Evolutionary conservation across 164 flowering plant genomes (phyloP).

Genomic region (Liriodendron chinense): DNA sequence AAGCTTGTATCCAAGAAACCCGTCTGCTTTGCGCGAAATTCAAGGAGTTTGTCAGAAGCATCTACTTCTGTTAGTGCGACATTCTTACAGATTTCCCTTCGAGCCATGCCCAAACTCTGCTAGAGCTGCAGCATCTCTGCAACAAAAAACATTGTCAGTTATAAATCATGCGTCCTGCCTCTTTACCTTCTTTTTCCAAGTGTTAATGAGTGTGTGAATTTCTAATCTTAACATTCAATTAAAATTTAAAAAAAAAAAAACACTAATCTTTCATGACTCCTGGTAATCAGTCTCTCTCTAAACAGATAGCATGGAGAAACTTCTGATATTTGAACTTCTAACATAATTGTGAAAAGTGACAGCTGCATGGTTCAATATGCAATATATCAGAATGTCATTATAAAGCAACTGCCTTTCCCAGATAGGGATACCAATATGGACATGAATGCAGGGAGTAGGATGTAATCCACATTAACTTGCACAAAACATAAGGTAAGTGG

Average conservation of each 20-base stretch:
- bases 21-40: slow-evolving; percentile 73
- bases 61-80: slow-evolving; percentile 73
- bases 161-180: background rate
- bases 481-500: too few species aligned
- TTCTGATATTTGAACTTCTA: background rate
- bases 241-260: too few species aligned
- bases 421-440: too few species aligned
- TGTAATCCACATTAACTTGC: too few species aligned
- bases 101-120: slow-evolving; percentile 91
- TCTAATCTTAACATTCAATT: background rate
- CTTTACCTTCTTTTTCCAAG: background rate
- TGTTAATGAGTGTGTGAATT: background rate
- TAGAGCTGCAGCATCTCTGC: slow-evolving; percentile 94
- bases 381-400: too few species aligned
- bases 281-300: too few species aligned
- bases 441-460: too few species aligned
- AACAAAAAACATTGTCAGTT: slow-evolving; percentile 7
- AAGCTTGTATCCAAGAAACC: slow-evolving; percentile 94
- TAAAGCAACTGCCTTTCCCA: too few species aligned
- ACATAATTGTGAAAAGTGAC: background rate
- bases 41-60: slow-evolving; percentile 84
- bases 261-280: too few species aligned
- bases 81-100: slow-evolving; percentile 59
- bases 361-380: too few species aligned
- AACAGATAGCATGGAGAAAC: too few species aligned